Evolutionary conservation across 345 rosid genomes (phyloP), one percentile per base, ranked within the genome.

Genomic region (Pistacia vera): DNA sequence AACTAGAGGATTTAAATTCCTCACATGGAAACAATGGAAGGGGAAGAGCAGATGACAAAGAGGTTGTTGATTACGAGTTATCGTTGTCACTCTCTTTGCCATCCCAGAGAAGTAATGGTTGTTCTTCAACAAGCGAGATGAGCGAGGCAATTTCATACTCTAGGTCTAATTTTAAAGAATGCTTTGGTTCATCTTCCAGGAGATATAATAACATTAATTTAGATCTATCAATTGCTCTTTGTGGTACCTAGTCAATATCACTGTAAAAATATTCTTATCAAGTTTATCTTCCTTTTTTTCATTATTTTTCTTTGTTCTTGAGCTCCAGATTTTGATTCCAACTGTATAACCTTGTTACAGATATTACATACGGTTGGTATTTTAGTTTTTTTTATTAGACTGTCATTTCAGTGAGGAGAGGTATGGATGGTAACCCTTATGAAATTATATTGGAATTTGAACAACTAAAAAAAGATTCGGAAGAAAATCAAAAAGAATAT

Each of bases 211-310:
- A 77, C 58, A 75, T 90, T 9, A 89, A 90, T 72, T 82, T 93
- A 38, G 94, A 92, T 57, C 86, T 94, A 0, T 90, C 97, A 6
- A 87, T 90, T 74, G 92, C 97, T 63, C 96, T 91, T n/a, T 88
- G 93, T 59, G 91, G 93, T 61, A 79, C 80, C 66, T 86, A 73
- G 11, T 25, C 36, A 4, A 14, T 54, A 14, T 12, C 41, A 3
- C 4, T 63, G 25, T 73, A 11, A 49, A 63, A 63, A 36, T 71
- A 13, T 59, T 11, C 25, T 56, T 0, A 56, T 33, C 30, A 35
- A 70, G 35, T 28, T 38, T 2, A 20, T 59, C 30, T 52, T 63
- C 18, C n/a, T 35, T 35, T 73, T 51, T 11, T 17, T 30, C 17
- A 20, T 72, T n/a, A 16, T 16, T 13, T 61, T 12, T 44, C 38